Evolutionary conservation across 139 green algal genomes (phyloP).

Genomic region (Closterium sp.): DNA sequence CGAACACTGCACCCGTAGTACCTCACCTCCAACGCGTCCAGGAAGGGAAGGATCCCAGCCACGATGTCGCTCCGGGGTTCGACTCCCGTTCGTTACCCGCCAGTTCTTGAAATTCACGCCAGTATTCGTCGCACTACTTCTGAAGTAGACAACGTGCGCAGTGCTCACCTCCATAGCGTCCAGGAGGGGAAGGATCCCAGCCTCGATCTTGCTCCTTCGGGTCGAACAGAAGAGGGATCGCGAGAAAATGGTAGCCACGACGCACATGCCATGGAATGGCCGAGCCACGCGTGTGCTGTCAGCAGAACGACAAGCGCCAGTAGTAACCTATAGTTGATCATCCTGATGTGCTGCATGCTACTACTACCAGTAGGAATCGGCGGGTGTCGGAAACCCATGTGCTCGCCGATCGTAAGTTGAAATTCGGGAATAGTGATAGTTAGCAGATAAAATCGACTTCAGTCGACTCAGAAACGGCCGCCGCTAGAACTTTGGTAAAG

Average conservation of each 20-base stretch:
- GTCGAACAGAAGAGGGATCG: background rate
- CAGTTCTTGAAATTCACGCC: too few relatives aligned
- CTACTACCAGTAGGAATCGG: background rate
- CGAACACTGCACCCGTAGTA: too few relatives aligned
- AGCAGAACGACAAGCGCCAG: background rate
- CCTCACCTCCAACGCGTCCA: background rate
- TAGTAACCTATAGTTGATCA: too few relatives aligned
- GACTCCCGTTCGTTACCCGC: too few relatives aligned
- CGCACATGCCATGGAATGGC: background rate
- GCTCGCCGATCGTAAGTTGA: background rate
- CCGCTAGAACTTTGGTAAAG: too few relatives aligned
- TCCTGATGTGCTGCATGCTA: background rate
- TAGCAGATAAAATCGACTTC: background rate
- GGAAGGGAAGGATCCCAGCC: background rate
- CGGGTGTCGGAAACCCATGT: background rate
- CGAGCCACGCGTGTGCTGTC: background rate
- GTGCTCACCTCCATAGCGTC: background rate
- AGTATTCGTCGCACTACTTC: too few relatives aligned
- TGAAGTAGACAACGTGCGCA: too few relatives aligned
- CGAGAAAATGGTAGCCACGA: background rate
- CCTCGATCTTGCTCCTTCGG: background rate
- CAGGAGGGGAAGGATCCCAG: background rate
- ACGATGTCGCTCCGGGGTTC: background rate
- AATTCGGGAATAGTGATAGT: background rate
- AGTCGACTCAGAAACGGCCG: too few relatives aligned